Evolutionary conservation across 1,284 basidiomycete species (phyloP).

Genomic region (Heterobasidion annosum): DNA sequence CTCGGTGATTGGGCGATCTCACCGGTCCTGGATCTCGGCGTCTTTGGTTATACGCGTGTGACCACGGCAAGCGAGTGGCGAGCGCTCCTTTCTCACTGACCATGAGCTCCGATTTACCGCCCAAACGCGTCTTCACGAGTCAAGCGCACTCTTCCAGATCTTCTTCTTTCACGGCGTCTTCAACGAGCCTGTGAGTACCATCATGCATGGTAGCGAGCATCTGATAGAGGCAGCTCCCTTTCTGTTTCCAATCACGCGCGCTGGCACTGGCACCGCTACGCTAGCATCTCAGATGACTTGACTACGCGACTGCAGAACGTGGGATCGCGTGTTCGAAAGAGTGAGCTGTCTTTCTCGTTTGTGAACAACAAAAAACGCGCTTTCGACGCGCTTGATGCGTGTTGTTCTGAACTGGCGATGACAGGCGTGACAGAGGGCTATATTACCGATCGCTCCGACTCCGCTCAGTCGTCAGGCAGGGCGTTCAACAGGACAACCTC

Average conservation of each 20-base stretch:
- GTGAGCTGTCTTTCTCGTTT: slow-evolving; percentile 15
- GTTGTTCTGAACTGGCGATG: background rate
- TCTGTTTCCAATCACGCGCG: no score
- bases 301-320: slow-evolving; percentile 33
- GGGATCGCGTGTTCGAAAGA: slow-evolving; percentile 39
- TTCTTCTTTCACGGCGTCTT: slow-evolving; percentile 1
- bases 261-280: background rate
- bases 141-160: background rate
- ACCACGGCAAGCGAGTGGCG: background rate
- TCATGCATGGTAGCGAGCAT: no score
- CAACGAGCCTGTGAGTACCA: slow-evolving; percentile 5
- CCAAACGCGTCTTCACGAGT: slow-evolving; percentile 7
- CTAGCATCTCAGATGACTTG: slow-evolving; percentile 29
- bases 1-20: background rate
- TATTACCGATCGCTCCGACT: slow-evolving; percentile 21
- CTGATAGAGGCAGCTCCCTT: no score
- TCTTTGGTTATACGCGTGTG: background rate
- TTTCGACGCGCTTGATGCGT: slow-evolving; percentile 16
- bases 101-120: background rate
- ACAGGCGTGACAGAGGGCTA: slow-evolving; percentile 46
- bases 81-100: background rate
- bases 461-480: slow-evolving; percentile 8
- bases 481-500: background rate
- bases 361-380: slow-evolving; percentile 5
- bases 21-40: slow-evolving; percentile 2